Evolutionary conservation across 352 stramenopile species (phyloP), one percentile per base, ranked within the genome.

Genomic region (Poterioochromonas sp.): DNA sequence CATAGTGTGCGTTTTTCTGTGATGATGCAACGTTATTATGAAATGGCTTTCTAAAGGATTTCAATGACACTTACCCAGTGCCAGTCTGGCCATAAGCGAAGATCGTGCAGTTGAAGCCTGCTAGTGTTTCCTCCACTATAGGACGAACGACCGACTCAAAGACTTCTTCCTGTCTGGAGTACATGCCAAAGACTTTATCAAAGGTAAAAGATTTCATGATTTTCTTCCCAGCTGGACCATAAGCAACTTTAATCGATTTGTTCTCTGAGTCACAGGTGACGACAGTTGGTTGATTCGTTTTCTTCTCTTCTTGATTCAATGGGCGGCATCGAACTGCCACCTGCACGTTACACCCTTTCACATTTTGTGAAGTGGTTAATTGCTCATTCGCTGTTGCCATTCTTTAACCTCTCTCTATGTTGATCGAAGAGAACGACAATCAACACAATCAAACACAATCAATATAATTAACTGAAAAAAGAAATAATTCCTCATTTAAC

Each of bases 1-100:
- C 92, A 99, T 98, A 0, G 95, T 99, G 85, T 97, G 92, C 51
- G 95, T 99, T 86, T 99, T 99, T 49, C 62, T 39, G 11, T 11
- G 12, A 39, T 18, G 5, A 32, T 15, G 5, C 8, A 40, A 26
- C 5, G 11, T 39, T 40, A 40, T 8, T 37, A 39, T 35, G 65
- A 78, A 70, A 15, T 26, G 47, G 47, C 47, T 58, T n/a, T n/a
- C n/a, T n/a, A n/a, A n/a, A n/a, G n/a, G n/a, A n/a, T n/a, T 8
- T 53, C 8, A 20, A 53, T 20, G 44, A 53, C 0, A 76, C 68
- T 29, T 68, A 54, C 18, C 95, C 94, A 26, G 94, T 98, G 47
- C 94, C 93, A 0, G 88, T 88, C 85, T 98, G 94, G 63, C 94
- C 94, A 82, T 98, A 99, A 35, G 93, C 93, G 83, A 98, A 97